These are phyloP conservation scores for Coniochaeta sp. DNA, from an alignment of 2,329 filamentous ascomycete genomes.

Conservation along the genomic window DNA sequence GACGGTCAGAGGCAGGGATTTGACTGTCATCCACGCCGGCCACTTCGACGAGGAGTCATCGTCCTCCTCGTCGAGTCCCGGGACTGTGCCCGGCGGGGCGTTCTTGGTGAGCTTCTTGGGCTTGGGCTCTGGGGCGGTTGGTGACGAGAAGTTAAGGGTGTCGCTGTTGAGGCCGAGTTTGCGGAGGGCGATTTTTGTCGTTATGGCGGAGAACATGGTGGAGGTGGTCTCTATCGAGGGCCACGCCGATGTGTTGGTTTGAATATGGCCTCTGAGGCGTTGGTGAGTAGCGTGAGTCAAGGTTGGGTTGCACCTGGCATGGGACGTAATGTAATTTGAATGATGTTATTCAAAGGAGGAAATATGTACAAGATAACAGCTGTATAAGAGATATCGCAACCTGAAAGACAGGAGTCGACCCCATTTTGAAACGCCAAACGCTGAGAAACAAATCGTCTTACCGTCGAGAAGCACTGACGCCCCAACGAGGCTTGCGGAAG, in stretches of 20 bases:
- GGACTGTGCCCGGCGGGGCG: slow-evolving; percentile 14
- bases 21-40: slow-evolving; percentile 41
- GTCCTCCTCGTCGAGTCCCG: slow-evolving; percentile 21
- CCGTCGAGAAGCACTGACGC: neutral
- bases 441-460: slow-evolving; percentile 6
- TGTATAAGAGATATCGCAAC: neutral
- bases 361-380: neutral
- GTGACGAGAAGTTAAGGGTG: slow-evolving; percentile 30
- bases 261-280: neutral
- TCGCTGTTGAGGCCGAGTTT: slow-evolving; percentile 47
- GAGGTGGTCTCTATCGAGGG: slow-evolving; percentile 1
- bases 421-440: slow-evolving; percentile 9
- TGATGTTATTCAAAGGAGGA: neutral
- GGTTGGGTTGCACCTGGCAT: neutral
- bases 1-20: slow-evolving; percentile 41
- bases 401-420: neutral
- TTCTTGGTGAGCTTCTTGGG: slow-evolving; percentile 20
- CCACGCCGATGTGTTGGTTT: neutral
- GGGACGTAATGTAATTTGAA: neutral
- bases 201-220: slow-evolving; percentile 47
- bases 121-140: slow-evolving; percentile 19
- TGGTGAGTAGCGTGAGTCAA: neutral
- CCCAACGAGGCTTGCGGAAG: neutral
- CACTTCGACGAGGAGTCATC: slow-evolving; percentile 18
- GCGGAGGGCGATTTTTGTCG: slow-evolving; percentile 50